Conservation (phyloP, 306 rosid species). For the Prunus persica region Prunus_persica_NCBIv2 NC_034013.1:15041501-15042000, state of each 20-base stretch:
- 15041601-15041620: slow-evolving; percentile 41
- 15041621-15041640: slow-evolving; percentile 23
- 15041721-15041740: slow-evolving; percentile 37
- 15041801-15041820: slow-evolving; percentile 32
- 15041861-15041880: not conserved
- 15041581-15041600: slow-evolving; percentile 26
- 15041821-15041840: slow-evolving; percentile 29
- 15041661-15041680: slow-evolving; percentile 29
- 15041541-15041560: slow-evolving; percentile 19
- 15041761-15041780: slow-evolving; percentile 42
- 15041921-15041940: not conserved
- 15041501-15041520: slow-evolving; percentile 32
- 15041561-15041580: slow-evolving; percentile 40
- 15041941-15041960: not conserved
- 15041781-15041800: slow-evolving; percentile 53
- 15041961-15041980: not conserved
- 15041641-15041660: slow-evolving; percentile 43
- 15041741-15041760: slow-evolving; percentile 28
- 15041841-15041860: slow-evolving; percentile 1
- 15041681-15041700: slow-evolving; percentile 32
- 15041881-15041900: not conserved
- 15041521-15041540: slow-evolving; percentile 2
- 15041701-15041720: slow-evolving; percentile 20
- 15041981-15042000: not conserved
- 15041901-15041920: not conserved